phyloP scores from a whole-genome alignment of 345 rosid species.

The Reutealis trisperma region DNA sequence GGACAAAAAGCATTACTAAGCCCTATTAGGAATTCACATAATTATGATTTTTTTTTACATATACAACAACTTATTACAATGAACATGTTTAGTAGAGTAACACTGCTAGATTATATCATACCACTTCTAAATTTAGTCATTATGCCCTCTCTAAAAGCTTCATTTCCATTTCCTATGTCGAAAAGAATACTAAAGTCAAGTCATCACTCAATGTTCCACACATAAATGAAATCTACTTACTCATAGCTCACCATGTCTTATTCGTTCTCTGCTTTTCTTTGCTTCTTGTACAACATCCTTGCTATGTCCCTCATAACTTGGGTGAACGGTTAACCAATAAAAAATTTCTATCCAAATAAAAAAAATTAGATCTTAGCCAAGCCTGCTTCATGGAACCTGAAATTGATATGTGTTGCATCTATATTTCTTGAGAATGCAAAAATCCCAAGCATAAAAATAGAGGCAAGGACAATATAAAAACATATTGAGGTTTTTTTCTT shows the following conservation, averaged over 20 bases:
- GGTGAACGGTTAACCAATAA: slow-evolving; percentile 85
- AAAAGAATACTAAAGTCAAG: no score
- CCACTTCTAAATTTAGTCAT: slow-evolving; percentile 74
- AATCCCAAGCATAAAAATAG: neutral
- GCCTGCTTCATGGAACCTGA: slow-evolving; percentile 99
- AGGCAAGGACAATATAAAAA: no score
- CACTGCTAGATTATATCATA: slow-evolving; percentile 27
- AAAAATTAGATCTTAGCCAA: slow-evolving; percentile 97
- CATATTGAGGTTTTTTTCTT: no score
- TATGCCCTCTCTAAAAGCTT: slow-evolving; percentile 71
- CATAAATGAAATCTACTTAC: no score
- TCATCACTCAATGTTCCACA: slow-evolving; percentile 11
- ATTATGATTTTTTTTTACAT: neutral
- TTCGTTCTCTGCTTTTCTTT: slow-evolving; percentile 76
- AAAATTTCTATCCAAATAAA: slow-evolving; percentile 84
- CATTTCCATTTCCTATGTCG: slow-evolving; percentile 81
- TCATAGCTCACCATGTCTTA: slow-evolving; percentile 43
- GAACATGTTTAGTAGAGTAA: neutral
- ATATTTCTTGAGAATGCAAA: neutral
- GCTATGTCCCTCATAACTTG: slow-evolving; percentile 67
- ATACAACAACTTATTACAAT: no score
- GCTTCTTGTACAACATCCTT: slow-evolving; percentile 92
- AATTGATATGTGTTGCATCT: slow-evolving; percentile 5
- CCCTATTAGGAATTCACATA: neutral
- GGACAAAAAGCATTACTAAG: neutral